Evolutionary conservation across 2,329 filamentous ascomycete genomes (phyloP), one percentile per base, ranked within the genome.

Genomic region (Fusarium robinianum): DNA sequence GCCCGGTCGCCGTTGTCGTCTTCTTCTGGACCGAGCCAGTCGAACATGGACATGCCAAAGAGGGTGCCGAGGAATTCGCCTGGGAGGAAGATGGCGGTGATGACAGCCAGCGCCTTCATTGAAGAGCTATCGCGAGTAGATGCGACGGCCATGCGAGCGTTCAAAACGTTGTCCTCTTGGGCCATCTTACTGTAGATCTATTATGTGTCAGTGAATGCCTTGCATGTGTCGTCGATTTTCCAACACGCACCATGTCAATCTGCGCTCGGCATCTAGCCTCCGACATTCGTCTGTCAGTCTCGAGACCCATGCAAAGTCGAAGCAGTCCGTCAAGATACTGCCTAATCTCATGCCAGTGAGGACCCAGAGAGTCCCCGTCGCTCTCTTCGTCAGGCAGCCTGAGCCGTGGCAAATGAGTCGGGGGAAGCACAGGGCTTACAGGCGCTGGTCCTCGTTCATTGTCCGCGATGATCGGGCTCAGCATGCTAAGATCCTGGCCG

Each of bases 161-260:
- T 71, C 35, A 75, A 65, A 18, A 72, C 71, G 51, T 75, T 75
- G 54, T 75, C 72, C 45, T 75, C 72, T 49, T 75, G 72, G 4
- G 72, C 72, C 69, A 75, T 74, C 52, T 74, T 74, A 50, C 68
- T 72, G 62, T 74, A 75, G 45, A 75, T 74, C 69, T 72, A 32
- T 1, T 11, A 3, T 2, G 4, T 14, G 15, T 57, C 7, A 60
- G 55, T 14, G 17, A 30, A 9, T 14, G 22, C 26, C 27, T 8
- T 18, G 9, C 15, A 7, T 5, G 15, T 2, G 8, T 15, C 16
- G 12, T 30, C 2, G 15, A 5, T 5, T 5, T 5, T 10, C 5
- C 5, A 5, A n/a, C 8, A 58, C 69, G 63, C 45, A 72, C 69
- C 50, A 75, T 74, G 22, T 75, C 72, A 32, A 73, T 73, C 49